Percentiles rank a stretch among this genome's conserved stretches.
Conservation (phyloP, 2,329 filamentous ascomycete species). For the Aureobasidium leucospermi region DNA sequence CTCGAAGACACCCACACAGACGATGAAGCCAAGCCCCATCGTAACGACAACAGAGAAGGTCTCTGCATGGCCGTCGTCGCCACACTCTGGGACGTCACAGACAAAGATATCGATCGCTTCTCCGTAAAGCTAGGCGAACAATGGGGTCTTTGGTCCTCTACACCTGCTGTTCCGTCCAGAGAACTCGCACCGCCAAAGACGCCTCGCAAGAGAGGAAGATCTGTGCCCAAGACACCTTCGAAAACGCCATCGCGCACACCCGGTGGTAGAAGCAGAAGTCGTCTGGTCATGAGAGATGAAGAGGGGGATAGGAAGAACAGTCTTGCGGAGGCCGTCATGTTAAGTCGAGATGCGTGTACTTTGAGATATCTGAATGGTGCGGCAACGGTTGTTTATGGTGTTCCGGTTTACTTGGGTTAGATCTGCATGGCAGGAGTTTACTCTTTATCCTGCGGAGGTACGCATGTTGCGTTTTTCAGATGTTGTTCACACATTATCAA, state of each 20-base stretch:
- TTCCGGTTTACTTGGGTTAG: conserved; percentile 70
- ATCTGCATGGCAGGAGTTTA: no score
- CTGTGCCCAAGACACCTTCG: conserved; percentile 24
- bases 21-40: not conserved
- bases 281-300: conserved; percentile 23
- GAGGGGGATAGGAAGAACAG: conserved; percentile 33
- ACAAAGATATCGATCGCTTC: conserved; percentile 93
- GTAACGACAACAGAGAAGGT: conserved; percentile 16
- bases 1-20: not conserved
- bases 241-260: conserved; percentile 27
- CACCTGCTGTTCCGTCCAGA: conserved; percentile 22
- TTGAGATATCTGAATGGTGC: conserved; percentile 89
- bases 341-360: conserved; percentile 69
- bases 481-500: no score
- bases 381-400: conserved; percentile 87
- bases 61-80: conserved; percentile 67
- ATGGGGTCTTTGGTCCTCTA: conserved; percentile 64
- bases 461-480: no score
- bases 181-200: conserved; percentile 25
- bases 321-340: conserved; percentile 74
- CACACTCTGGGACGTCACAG: conserved; percentile 96
- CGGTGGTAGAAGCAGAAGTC: conserved; percentile 22
- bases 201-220: conserved; percentile 20
- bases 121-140: conserved; percentile 69
- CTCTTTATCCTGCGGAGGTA: no score